Percentiles rank a stretch among this genome's conserved stretches.
Conservation (phyloP, 495 filamentous ascomycete genomes). For the Aspergillus baeticus region DNA sequence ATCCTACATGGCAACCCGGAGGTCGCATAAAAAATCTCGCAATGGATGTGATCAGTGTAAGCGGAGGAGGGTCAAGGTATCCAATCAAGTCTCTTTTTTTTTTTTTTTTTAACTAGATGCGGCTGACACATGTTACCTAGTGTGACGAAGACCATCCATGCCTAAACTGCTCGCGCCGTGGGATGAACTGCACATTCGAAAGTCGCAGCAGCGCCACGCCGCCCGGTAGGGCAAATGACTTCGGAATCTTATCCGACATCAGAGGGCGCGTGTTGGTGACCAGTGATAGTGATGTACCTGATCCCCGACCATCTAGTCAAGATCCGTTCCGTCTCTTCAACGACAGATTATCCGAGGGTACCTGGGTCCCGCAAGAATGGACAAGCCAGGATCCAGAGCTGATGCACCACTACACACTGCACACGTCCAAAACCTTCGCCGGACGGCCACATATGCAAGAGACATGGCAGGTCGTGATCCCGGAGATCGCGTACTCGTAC, state of each 20-base stretch:
- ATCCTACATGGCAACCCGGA: slow-evolving; percentile 1
- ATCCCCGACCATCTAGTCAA: neutral
- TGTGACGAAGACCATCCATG: slow-evolving; percentile 8
- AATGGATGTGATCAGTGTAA: slow-evolving; percentile 15
- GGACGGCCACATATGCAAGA: neutral
- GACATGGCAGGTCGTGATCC: slow-evolving; percentile 38
- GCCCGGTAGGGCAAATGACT: neutral
- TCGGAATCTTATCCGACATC: neutral
- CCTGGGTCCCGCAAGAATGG: slow-evolving; percentile 1
- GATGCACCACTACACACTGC: slow-evolving; percentile 8
- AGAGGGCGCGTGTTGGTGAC: neutral
- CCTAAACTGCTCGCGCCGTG: neutral
- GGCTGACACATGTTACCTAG: neutral
- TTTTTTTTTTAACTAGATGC: neutral
- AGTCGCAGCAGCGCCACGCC: neutral
- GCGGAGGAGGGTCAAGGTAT: slow-evolving; percentile 6
- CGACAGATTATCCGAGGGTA: neutral
- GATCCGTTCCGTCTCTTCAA: neutral
- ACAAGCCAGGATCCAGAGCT: slow-evolving; percentile 5
- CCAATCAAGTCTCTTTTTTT: too few species aligned
- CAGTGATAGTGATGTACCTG: neutral
- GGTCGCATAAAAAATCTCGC: slow-evolving; percentile 11
- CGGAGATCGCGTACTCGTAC: slow-evolving; percentile 39
- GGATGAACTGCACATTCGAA: slow-evolving; percentile 1
- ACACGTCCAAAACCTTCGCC: slow-evolving; percentile 1